Evolutionary conservation across 176 grass and related monocot species (phyloP), one percentile per base, ranked within the genome.

Genomic region (Oryza longistaminata): DNA sequence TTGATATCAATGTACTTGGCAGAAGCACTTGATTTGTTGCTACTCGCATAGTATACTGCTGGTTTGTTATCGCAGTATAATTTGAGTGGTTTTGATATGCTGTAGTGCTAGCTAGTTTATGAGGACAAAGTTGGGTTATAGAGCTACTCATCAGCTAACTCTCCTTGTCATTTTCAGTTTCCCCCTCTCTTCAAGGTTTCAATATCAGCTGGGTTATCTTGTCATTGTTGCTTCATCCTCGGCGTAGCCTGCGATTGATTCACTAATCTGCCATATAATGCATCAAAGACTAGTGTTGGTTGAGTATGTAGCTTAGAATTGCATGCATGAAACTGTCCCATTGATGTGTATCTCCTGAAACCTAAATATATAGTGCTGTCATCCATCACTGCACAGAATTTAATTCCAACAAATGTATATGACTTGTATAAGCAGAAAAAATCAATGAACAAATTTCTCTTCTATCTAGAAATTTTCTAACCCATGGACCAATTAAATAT

Each of bases 91-190:
- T n/a, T n/a, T n/a, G n/a, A n/a, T n/a, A n/a, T n/a, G n/a, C n/a
- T n/a, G n/a, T n/a, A n/a, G 74, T 73, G 73, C 44, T 85, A 67
- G 73, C 44, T 85, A 67, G 74, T 61, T 61, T 69, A 86, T 68
- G 7, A 35, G 62, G 67, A 37, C 46, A 74, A 83, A 87, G 74
- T 33, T 61, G 0, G 75, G 88, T 83, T 83, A 22, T 90, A 87
- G 74, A 50, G 84, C 88, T 82, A 87, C 80, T 48, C 80, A 87
- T 48, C 80, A 87, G 88, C 88, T 87, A 90, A 90, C 84, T 24
- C 68, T 66, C 19, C 14, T 66, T 68, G 64, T 90, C 88, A 67
- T 83, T 90, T 68, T 87, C 88, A 31, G 69, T 67, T 19, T 79
- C 83, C 52, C 43, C 49, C 75, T 27, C 8, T 79, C 62, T 80